Base-by-base conservation (phyloP, 345 rosid species). In the Salix exigua region DNA sequence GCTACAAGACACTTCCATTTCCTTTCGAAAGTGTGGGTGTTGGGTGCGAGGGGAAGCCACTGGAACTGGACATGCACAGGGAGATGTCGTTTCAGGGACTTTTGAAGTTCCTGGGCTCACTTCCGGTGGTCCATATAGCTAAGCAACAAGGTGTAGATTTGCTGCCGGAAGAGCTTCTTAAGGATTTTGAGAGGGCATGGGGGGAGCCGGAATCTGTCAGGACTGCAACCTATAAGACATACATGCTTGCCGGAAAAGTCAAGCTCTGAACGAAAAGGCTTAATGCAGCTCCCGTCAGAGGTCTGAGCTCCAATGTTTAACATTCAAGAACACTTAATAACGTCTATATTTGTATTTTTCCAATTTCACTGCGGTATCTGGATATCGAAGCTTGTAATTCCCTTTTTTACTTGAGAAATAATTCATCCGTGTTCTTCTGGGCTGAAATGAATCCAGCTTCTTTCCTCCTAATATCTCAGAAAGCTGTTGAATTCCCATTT, bases 211-310 rank as follows among this genome's bases (percentile, higher is more conserved):
- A 67, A n/a, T 68, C 81, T 82, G 88, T 87, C 6, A 80, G 89
- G 73, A 70, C 85, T 31, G 68, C 88, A 1, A 78, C 31, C 4
- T 85, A 73, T 72, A 90, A 91, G 85, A 84, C 87, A 37, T 90
- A 86, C 69, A 85, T 91, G 94, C 89, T 88, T 19, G 91, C 85
- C 0, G 94, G 97, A 25, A 86, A 80, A 50, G 86, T 84, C 12
- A 79, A 75, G 70, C 35, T 25, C 50, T 46, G 14, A 11, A 46
- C 14, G 50, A 46, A 46, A 46, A 46, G 0, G 6, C 50, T 46
- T 46, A 0, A 46, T 13, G 50, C 50, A 46, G 50, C 50, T 46
- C 50, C 50, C 50, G 14, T 46, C 17, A 46, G 50, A 46, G 17
- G 16, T 14, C 4, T 46, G 50, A 13, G 50, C 5, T 46, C 50